phyloP scores from a whole-genome alignment of 192 early-diverging fungal genomes.

The Spizellomyces sp. region DNA sequence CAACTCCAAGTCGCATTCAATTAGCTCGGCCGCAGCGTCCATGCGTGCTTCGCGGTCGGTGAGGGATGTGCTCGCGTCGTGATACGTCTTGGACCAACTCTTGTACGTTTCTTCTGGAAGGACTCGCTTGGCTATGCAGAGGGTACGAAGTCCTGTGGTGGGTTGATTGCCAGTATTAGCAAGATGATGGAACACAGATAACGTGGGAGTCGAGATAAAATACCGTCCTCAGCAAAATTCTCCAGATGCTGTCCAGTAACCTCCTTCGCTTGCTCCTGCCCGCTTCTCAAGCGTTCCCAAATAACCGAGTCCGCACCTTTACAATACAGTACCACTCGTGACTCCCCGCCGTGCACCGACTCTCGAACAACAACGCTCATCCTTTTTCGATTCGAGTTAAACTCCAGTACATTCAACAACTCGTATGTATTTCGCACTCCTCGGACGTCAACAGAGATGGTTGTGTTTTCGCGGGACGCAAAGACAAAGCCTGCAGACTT shows the following conservation, averaged over 20 bases:
- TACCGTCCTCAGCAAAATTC: conserved; percentile 74
- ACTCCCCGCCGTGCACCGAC: conserved; percentile 47
- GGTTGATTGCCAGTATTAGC: neutral
- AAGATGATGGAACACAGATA: conserved; percentile 9
- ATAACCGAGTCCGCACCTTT: conserved; percentile 97
- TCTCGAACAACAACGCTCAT: conserved; percentile 90
- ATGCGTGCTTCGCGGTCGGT: conserved; percentile 80
- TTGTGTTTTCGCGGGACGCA: conserved; percentile 70
- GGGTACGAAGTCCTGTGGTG: conserved; percentile 66
- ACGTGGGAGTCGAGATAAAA: conserved; percentile 30
- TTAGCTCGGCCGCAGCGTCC: conserved; percentile 74
- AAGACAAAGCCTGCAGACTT: conserved; percentile 83
- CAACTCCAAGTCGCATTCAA: conserved; percentile 78
- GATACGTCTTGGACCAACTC: conserved; percentile 70
- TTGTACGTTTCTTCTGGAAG: conserved; percentile 73
- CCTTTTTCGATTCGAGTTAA: conserved; percentile 93
- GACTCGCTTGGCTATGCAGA: conserved; percentile 79
- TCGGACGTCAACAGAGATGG: conserved; percentile 69
- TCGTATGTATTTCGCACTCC: conserved; percentile 40
- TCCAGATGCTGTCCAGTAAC: conserved; percentile 78
- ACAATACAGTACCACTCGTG: conserved; percentile 73
- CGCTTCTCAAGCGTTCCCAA: conserved; percentile 73
- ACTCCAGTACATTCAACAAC: conserved; percentile 63
- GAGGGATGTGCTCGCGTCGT: conserved; percentile 72
- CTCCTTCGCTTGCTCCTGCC: conserved; percentile 71